phyloP scores from a whole-genome alignment of 305 asterid genomes.

The Solanum hybrid region DNA sequence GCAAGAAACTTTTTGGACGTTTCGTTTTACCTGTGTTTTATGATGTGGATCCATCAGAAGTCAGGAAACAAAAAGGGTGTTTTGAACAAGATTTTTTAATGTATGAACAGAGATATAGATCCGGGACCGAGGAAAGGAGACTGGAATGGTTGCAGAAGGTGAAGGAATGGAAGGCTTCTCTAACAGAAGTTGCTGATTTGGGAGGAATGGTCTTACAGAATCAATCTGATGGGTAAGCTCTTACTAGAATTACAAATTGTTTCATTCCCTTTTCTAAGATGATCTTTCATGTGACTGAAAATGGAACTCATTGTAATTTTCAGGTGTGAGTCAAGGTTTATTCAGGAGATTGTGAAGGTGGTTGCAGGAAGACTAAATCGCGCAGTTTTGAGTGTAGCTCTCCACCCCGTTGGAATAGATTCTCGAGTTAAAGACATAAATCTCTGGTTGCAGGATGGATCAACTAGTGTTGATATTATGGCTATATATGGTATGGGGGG shows the following conservation, averaged over 20 bases:
- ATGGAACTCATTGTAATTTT: neutral
- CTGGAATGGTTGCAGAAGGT: neutral
- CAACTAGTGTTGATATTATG: neutral
- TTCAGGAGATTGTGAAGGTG: constrained; percentile 11
- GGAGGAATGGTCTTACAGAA: constrained; percentile 7
- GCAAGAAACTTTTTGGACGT: neutral
- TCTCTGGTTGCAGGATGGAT: constrained; percentile 7
- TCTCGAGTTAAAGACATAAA: constrained; percentile 5
- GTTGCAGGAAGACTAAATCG: constrained; percentile 11
- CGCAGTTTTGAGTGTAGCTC: neutral
- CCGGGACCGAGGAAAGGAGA: neutral
- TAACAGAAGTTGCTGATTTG: constrained; percentile 8
- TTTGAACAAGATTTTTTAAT: neutral
- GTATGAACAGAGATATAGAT: neutral
- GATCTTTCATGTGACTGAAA: neutral
- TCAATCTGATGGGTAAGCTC: constrained; percentile 8
- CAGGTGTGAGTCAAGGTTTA: constrained; percentile 13
- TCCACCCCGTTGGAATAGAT: constrained; percentile 8
- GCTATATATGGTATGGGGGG: constrained; percentile 7
- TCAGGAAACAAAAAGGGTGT: constrained; percentile 11
- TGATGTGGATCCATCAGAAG: constrained; percentile 9
- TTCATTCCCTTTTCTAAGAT: neutral
- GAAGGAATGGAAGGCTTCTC: constrained; percentile 3
- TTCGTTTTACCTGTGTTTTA: constrained; percentile 13
- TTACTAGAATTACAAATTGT: neutral